A percentile compares a stretch with the other conserved stretches of the same genome.
Conservation (phyloP, 148 eudicot species). For the Agrostemma githago region DNA sequence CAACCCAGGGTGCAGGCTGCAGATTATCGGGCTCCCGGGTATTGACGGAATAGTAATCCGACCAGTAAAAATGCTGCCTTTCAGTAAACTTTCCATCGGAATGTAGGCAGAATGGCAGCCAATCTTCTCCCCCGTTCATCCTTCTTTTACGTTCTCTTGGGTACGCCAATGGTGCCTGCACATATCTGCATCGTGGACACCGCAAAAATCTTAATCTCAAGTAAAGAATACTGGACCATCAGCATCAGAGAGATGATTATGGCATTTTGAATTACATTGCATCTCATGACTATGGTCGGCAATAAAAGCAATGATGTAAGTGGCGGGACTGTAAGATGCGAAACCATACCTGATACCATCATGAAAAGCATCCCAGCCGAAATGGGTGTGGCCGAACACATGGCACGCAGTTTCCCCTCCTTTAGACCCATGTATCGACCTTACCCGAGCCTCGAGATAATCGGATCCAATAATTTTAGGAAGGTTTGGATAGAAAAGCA, state of each 20-base stretch:
- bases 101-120: conserved; percentile 62
- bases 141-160: conserved; percentile 62
- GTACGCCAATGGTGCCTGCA: conserved; percentile 71
- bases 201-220: background rate
- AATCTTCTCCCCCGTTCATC: conserved; percentile 63
- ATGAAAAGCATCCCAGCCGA: conserved; percentile 58
- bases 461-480: conserved; percentile 61
- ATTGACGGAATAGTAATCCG: conserved; percentile 56
- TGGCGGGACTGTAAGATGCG: background rate
- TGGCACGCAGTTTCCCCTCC: conserved; percentile 49
- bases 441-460: conserved; percentile 56
- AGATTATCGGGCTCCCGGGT: conserved; percentile 45
- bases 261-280: background rate
- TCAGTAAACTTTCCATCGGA: conserved; percentile 39
- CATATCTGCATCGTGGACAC: conserved; percentile 38
- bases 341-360: conserved; percentile 52
- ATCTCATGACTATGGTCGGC: background rate
- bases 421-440: conserved; percentile 47
- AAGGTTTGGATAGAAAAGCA: conserved; percentile 72
- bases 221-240: background rate
- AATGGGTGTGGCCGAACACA: conserved; percentile 79
- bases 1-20: conserved; percentile 70
- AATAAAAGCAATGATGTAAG: background rate
- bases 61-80: conserved; percentile 51
- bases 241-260: background rate